A percentile compares a stretch with the other conserved stretches of the same genome.
Conservation (phyloP, 2,329 filamentous ascomycete species). For the Chalaropsis ovoidea region DNA sequence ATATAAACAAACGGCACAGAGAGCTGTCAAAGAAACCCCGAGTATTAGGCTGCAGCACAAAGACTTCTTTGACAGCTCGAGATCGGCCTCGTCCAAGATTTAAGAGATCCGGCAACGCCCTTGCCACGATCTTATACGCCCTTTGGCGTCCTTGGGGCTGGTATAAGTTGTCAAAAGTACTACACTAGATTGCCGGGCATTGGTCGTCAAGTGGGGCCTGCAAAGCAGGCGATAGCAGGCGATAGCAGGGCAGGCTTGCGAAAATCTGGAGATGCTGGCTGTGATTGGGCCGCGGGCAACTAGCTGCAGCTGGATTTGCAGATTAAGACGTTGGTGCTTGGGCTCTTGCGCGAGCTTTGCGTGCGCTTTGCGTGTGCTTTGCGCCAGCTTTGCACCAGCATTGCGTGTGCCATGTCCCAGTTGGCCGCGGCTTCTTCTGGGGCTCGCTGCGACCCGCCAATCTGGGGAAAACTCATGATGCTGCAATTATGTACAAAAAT, state of each 20-base stretch:
- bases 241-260: background rate
- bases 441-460: background rate
- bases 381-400: background rate
- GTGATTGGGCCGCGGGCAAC: conserved; percentile 4
- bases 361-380: background rate
- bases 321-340: background rate
- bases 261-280: conserved; percentile 1
- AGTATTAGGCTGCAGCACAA: background rate
- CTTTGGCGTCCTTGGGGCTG: background rate
- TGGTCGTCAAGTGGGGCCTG: background rate
- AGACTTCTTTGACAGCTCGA: background rate
- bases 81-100: background rate
- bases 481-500: conserved; percentile 6
- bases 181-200: background rate
- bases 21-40: background rate
- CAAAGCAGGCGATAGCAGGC: background rate
- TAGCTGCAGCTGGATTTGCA: background rate
- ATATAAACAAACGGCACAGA: background rate
- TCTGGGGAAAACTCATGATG: conserved; percentile 4
- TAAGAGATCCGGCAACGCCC: conserved; percentile 1
- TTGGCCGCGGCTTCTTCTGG: background rate
- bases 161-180: conserved; percentile 16
- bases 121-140: conserved; percentile 6
- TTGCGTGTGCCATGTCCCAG: background rate
- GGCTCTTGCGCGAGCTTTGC: conserved; percentile 1